These are phyloP conservation scores for Chlamydomonas eustigma DNA, from an alignment of 139 green algal species.

Conservation along the genomic window DNA sequence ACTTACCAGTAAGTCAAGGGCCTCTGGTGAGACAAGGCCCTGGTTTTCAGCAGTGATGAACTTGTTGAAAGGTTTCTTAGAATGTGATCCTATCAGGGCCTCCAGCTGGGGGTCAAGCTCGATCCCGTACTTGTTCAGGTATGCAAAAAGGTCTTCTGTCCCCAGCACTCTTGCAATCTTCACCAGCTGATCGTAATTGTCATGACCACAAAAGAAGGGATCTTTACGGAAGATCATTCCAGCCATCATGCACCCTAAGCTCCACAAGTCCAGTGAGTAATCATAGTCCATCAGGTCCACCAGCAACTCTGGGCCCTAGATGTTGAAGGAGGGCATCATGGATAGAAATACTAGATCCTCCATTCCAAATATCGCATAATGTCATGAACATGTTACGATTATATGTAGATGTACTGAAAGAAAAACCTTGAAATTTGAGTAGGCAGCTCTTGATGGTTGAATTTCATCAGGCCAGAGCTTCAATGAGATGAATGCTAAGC, in stretches of 20 bases:
- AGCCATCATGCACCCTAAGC: slow-evolving; percentile 77
- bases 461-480: too few relatives aligned
- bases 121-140: slow-evolving; percentile 72
- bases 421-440: too few relatives aligned
- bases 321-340: not conserved
- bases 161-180: slow-evolving; percentile 89
- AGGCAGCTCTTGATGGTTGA: too few relatives aligned
- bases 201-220: slow-evolving; percentile 98
- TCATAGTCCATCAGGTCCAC: slow-evolving; percentile 97
- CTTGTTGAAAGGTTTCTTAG: slow-evolving; percentile 80
- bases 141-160: slow-evolving; percentile 40
- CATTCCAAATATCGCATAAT: not conserved
- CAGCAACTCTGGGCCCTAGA: slow-evolving; percentile 90
- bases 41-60: slow-evolving; percentile 94
- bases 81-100: slow-evolving; percentile 77
- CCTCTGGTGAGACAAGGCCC: slow-evolving; percentile 89
- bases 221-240: slow-evolving; percentile 24
- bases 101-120: slow-evolving; percentile 95
- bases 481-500: too few relatives aligned
- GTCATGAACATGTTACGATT: not conserved
- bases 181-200: slow-evolving; percentile 98
- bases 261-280: slow-evolving; percentile 98
- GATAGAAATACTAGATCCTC: not conserved
- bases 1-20: slow-evolving; percentile 85
- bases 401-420: not conserved